These are phyloP conservation scores for Linnemannia zychae DNA, from an alignment of 192 early-diverging fungal species.

Conservation along the genomic window DNA sequence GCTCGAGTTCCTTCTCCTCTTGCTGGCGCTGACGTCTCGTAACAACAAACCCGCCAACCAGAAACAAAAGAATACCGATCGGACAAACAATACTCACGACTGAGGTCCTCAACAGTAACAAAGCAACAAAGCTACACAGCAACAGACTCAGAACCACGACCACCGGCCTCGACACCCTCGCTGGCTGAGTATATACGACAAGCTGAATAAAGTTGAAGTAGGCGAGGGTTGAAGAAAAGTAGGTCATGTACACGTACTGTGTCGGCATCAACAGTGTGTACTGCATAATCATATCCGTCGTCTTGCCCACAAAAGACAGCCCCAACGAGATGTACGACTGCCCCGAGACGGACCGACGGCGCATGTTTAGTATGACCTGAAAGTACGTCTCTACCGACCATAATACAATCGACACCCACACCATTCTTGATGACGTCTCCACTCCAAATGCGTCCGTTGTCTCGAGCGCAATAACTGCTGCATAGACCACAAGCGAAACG, in stretches of 20 bases:
- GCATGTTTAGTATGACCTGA: slow-evolving; percentile 41
- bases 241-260: slow-evolving; percentile 43
- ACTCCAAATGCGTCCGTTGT: slow-evolving; percentile 10
- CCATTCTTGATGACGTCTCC: slow-evolving; percentile 33
- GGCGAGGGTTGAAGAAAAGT: slow-evolving; percentile 38
- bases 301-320: slow-evolving; percentile 37
- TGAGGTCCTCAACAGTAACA: slow-evolving; percentile 29
- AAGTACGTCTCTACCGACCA: slow-evolving; percentile 46
- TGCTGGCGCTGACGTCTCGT: slow-evolving; percentile 4
- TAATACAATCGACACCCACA: slow-evolving; percentile 33
- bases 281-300: slow-evolving; percentile 48
- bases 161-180: slow-evolving; percentile 5
- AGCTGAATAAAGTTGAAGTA: slow-evolving; percentile 38
- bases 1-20: not conserved
- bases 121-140: slow-evolving; percentile 24
- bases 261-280: slow-evolving; percentile 32
- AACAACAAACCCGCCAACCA: not conserved
- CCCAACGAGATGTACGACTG: slow-evolving; percentile 38
- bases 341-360: slow-evolving; percentile 30
- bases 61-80: slow-evolving; percentile 8
- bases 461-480: slow-evolving; percentile 13
- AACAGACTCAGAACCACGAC: slow-evolving; percentile 10
- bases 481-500: slow-evolving; percentile 4
- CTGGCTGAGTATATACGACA: slow-evolving; percentile 11
- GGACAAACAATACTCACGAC: slow-evolving; percentile 35